phyloP scores from a whole-genome alignment of 1,284 basidiomycete species.

The Phylloporus gajari region DNA sequence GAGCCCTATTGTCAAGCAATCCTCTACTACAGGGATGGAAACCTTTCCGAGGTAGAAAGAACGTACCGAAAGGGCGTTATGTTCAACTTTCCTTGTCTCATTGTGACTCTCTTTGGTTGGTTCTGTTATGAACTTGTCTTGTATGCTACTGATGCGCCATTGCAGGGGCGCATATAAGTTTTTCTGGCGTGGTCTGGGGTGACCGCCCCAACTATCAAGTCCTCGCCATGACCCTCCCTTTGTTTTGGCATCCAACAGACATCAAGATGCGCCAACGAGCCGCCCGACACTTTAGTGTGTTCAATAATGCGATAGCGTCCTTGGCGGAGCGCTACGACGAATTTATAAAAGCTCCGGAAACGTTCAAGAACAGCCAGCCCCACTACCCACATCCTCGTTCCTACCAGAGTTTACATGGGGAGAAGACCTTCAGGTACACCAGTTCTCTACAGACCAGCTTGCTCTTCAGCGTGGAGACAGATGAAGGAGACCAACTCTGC shows the following conservation, averaged over 20 bases:
- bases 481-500: neutral
- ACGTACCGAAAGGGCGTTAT: neutral
- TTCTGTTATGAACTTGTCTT: neutral
- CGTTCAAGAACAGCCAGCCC: neutral
- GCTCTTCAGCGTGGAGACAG: neutral
- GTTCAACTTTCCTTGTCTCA: conserved; percentile 19
- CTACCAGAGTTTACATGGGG: neutral
- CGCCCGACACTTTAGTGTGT: conserved; percentile 13
- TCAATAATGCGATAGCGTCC: conserved; percentile 11
- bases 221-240: conserved; percentile 5
- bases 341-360: neutral
- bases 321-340: conserved; percentile 7
- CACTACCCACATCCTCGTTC: conserved; percentile 6
- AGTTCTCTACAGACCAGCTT: neutral
- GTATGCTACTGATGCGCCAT: neutral
- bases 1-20: conserved; percentile 34
- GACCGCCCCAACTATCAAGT: conserved; percentile 13
- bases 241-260: conserved; percentile 12
- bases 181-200: conserved; percentile 21
- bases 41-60: neutral
- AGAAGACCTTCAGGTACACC: conserved; percentile 3
- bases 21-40: conserved; percentile 24
- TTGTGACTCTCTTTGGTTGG: conserved; percentile 23
- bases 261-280: conserved; percentile 1
- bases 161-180: conserved; percentile 15